phyloP scores from a whole-genome alignment of 768 basidiomycete genomes.

The Krasilnikovozyma curviuscula region DNA sequence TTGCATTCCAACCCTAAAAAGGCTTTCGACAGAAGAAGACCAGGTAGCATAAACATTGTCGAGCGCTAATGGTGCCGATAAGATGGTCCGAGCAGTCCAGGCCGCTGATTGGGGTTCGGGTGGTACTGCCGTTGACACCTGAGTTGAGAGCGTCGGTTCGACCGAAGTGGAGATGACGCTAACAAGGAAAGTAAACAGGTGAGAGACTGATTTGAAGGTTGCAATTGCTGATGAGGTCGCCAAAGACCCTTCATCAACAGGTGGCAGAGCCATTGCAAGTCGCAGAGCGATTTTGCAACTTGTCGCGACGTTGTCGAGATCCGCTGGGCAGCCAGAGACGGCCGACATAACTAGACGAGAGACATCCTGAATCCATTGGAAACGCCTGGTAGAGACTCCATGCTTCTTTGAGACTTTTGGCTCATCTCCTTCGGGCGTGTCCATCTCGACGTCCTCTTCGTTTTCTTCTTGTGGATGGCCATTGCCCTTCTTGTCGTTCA shows the following conservation, averaged over 20 bases:
- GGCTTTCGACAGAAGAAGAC: slow-evolving; percentile 36
- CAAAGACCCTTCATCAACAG: no score
- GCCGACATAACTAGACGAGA: no score
- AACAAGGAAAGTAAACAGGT: slow-evolving; percentile 37
- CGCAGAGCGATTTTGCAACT: no score
- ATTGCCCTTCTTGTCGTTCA: background rate
- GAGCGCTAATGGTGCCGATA: slow-evolving; percentile 14
- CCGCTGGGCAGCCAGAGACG: no score
- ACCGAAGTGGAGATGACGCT: slow-evolving; percentile 27
- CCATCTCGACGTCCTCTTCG: background rate
- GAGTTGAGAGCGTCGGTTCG: slow-evolving; percentile 8
- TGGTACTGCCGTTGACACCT: slow-evolving; percentile 27
- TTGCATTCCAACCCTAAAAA: slow-evolving; percentile 26
- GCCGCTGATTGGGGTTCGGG: slow-evolving; percentile 5
- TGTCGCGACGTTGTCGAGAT: no score
- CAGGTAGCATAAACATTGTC: slow-evolving; percentile 23
- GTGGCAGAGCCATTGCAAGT: no score
- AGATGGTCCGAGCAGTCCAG: slow-evolving; percentile 15
- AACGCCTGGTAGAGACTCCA: slow-evolving; percentile 21
- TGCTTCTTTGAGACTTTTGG: background rate
- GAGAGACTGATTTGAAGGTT: slow-evolving; percentile 44
- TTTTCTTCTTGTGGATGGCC: background rate
- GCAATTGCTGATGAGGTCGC: no score
- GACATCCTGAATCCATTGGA: slow-evolving; percentile 34
- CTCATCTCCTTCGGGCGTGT: slow-evolving; percentile 1